Base-by-base conservation (phyloP, 306 rosid species). In the Cucurbita argyrosperma region DNA sequence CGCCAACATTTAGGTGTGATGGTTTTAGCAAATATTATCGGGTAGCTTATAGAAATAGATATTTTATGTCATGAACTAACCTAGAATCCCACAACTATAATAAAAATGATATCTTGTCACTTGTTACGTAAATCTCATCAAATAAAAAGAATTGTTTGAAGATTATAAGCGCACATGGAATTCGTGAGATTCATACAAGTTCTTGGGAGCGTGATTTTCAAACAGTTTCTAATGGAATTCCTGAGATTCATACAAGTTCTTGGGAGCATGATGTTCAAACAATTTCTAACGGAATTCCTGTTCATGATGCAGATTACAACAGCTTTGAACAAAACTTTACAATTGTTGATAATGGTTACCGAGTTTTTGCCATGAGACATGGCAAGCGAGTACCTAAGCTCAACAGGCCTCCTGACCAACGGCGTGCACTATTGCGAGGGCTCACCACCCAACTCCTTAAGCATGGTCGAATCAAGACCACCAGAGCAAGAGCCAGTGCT, bases 391-490 rank as follows among this genome's bases (percentile, higher is more conserved):
- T 94, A 40, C 98, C 98, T 12, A 90, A 89, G 83, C 97, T 94
- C 81, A 94, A 89, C 79, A 81, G 98, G 83, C 97, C 97, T 18
- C 97, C 98, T 26, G 97, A 94, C 82, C 98, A 94, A 76, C 86
- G 97, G 1, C 71, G 79, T n/a, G 98, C 97, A 1, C 95, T 94
- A 51, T 82, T 94, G 26, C 89, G 97, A 23, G 96, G 97, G 55
- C 98, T 94, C 15, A 91, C 97, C 54, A 94, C 98, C 47, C 97
- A 90, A 84, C 96, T 94, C 62, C 97, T 93, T 38, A 93, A 93
- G 72, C 76, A 90, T 4, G 98, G 98, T 2, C 97, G 98, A 58
- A 90, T 94, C 84, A 90, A 90, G 69, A 94, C 98, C 13, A 94
- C 98, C 9, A 80, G 96, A 75, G 94, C 97, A 66, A 89, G 98